Percentiles rank a stretch among this genome's conserved stretches.
phyloP scores from a whole-genome alignment of 2,329 filamentous ascomycete species.

The Pseudogymnoascus sp. region DNA sequence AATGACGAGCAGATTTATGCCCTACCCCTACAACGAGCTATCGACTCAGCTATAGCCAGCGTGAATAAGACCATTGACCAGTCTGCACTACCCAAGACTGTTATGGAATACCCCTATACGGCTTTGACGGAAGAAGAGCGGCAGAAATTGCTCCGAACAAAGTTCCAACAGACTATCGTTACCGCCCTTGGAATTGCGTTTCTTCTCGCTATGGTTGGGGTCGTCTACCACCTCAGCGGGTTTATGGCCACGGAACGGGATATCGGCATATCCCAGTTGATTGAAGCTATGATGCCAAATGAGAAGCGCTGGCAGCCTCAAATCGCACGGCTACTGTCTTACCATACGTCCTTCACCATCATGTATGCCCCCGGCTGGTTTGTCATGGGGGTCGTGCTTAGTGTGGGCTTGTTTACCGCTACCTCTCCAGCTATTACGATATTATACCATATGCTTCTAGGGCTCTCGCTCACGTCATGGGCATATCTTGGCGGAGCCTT shows the following conservation, averaged over 20 bases:
- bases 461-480: slow-evolving; percentile 70
- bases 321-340: slow-evolving; percentile 67
- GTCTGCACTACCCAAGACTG: slow-evolving; percentile 34
- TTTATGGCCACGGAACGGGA: slow-evolving; percentile 82
- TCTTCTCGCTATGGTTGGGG: slow-evolving; percentile 70
- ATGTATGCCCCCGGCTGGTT: slow-evolving; percentile 82
- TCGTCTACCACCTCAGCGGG: slow-evolving; percentile 81
- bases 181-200: slow-evolving; percentile 73
- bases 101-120: slow-evolving; percentile 72
- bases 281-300: slow-evolving; percentile 88
- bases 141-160: slow-evolving; percentile 53
- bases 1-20: slow-evolving; percentile 75
- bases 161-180: slow-evolving; percentile 68
- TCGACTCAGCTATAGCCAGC: slow-evolving; percentile 65
- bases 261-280: slow-evolving; percentile 75
- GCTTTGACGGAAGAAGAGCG: slow-evolving; percentile 61
- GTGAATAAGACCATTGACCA: slow-evolving; percentile 39
- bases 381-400: slow-evolving; percentile 61
- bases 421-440: slow-evolving; percentile 60
- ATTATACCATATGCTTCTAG: slow-evolving; percentile 68
- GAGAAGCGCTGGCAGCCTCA: slow-evolving; percentile 68
- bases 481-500: slow-evolving; percentile 75
- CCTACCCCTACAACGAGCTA: slow-evolving; percentile 69
- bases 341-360: slow-evolving; percentile 72
- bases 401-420: slow-evolving; percentile 55